phyloP scores from a whole-genome alignment of 2,329 filamentous ascomycete species.

The Camillea tinctor region DNA sequence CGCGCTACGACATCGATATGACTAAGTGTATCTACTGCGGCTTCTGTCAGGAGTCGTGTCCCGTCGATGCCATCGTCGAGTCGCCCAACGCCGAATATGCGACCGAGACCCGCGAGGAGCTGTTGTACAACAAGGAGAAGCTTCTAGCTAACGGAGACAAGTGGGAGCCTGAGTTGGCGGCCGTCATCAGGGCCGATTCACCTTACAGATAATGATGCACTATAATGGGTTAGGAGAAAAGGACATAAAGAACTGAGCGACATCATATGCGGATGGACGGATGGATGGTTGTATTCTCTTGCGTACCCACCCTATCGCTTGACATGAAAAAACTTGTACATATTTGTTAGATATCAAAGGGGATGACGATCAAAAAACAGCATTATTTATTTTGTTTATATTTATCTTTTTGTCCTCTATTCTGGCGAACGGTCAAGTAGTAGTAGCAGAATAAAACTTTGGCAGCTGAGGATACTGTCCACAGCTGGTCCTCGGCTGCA shows the following conservation, averaged over 20 bases:
- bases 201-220: conserved; percentile 73
- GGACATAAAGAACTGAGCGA: not conserved
- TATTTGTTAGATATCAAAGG: conserved; percentile 12
- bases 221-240: not conserved
- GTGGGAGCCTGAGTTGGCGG: conserved; percentile 97
- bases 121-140: conserved; percentile 98
- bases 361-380: too few species aligned
- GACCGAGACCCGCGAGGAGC: conserved; percentile 77
- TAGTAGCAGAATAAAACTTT: too few species aligned
- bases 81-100: conserved; percentile 63
- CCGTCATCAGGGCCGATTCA: conserved; percentile 86
- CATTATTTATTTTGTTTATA: too few species aligned
- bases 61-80: conserved; percentile 84
- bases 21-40: conserved; percentile 99
- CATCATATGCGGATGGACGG: not conserved
- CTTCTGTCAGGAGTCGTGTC: conserved; percentile 98
- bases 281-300: not conserved
- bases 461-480: not conserved
- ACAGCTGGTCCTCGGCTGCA: not conserved
- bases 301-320: not conserved
- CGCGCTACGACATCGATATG: conserved; percentile 99
- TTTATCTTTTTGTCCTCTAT: too few species aligned
- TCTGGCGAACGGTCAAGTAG: conserved; percentile 1
- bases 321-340: conserved; percentile 13
- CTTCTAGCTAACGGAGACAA: conserved; percentile 85